Evolutionary conservation across 2,329 filamentous ascomycete species (phyloP), one percentile per base, ranked within the genome.

Genomic region (Incumbomyces delicatus): DNA sequence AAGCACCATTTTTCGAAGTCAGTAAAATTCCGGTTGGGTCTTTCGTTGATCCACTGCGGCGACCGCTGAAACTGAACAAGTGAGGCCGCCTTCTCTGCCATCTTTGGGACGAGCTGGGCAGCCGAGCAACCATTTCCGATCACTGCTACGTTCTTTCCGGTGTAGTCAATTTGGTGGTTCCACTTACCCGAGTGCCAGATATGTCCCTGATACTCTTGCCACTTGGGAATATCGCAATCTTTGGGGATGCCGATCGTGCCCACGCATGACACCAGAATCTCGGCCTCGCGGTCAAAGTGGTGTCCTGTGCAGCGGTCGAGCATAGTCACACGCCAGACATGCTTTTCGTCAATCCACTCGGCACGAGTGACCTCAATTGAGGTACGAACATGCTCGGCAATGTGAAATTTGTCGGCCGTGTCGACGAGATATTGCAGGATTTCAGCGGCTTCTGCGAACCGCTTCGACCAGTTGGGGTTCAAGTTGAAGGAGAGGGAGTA

Each of bases 111-210:
- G 37, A 81, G 73, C 54, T 84, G 80, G 1, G 83, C 73, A 1
- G 80, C 80, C 0, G 77, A 77, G 0, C 78, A 75, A 6, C 80
- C 80, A 0, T 78, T 83, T 4, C 81, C 80, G 22, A 84, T 75
- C 44, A 83, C 72, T 13, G 73, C 80, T 44, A 77, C 72, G n/a
- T 72, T 69, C 58, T 83, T 83, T 37, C 71, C 71, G 77, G 69
- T 69, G 16, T 80, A 69, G 40, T 75, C 67, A n/a, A 81, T 65
- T 2, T 13, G 5, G 2, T 71, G 27, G 1, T 78, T 77, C 78
- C 78, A 81, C 58, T 74, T 75, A 1, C 74, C 76, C 0, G 75
- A 74, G 59, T 81, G 78, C 54, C 77, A 70, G 6, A 80, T 69
- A 11, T 68, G 59, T 12, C 80, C 80, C 46, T 77, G 69, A 67